A percentile compares a stretch with the other conserved stretches of the same genome.
phyloP scores from a whole-genome alignment of 75 land plant genomes.

The Sequoiadendron giganteum region DNA sequence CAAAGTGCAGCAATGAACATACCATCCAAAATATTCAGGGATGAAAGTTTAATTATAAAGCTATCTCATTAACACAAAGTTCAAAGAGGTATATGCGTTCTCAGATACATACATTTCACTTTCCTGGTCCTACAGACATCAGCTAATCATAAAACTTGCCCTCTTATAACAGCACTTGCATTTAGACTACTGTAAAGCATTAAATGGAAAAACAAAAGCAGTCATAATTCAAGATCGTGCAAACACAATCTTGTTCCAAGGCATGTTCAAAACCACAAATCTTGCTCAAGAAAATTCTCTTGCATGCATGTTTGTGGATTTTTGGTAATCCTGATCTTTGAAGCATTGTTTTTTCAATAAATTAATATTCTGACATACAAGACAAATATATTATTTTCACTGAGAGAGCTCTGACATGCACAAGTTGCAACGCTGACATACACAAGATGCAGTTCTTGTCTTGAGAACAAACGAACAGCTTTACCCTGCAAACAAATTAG shows the following conservation, averaged over 20 bases:
- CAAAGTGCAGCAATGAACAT: background rate
- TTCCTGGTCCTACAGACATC: background rate
- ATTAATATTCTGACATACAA: background rate
- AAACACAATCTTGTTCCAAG: background rate
- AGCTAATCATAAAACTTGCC: background rate
- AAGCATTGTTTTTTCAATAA: background rate
- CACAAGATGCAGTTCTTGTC: background rate
- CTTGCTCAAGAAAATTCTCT: background rate
- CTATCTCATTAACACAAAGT: background rate
- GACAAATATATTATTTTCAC: background rate
- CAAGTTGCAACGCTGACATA: background rate
- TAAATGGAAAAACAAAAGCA: background rate
- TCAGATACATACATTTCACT: background rate
- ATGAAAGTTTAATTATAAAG: background rate
- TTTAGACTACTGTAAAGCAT: background rate
- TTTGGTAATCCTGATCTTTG: background rate
- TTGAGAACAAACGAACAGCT: background rate
- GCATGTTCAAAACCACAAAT: background rate
- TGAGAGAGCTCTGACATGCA: background rate
- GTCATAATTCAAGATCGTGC: background rate
- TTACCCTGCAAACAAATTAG: conserved; percentile 7
- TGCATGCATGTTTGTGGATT: background rate
- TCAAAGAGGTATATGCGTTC: background rate
- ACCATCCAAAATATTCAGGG: background rate
- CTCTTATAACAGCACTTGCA: background rate